Evolutionary conservation across 2,329 filamentous ascomycete genomes (phyloP).

Genomic region (Chaetomium olivaceum): DNA sequence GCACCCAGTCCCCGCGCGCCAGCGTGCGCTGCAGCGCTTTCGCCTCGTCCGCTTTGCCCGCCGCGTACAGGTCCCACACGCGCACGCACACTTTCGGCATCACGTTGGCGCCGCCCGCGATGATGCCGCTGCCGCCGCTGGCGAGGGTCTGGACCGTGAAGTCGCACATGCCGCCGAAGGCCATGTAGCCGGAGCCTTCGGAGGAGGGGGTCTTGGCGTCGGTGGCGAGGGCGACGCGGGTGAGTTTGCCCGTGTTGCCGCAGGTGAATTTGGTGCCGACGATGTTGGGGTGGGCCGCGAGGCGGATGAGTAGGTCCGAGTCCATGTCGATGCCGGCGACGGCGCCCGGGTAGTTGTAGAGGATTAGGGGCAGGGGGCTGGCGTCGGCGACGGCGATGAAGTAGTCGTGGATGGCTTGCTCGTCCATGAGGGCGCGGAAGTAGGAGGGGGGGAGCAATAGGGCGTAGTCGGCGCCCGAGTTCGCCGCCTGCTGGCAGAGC

Average conservation of each 20-base stretch:
- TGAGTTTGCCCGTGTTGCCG: slow-evolving; percentile 86
- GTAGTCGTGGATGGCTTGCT: slow-evolving; percentile 71
- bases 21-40: slow-evolving; percentile 75
- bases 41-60: slow-evolving; percentile 74
- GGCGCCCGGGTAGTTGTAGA: slow-evolving; percentile 91
- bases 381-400: slow-evolving; percentile 73
- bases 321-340: slow-evolving; percentile 88
- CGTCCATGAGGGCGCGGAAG: slow-evolving; percentile 75
- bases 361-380: slow-evolving; percentile 73
- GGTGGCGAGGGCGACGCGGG: slow-evolving; percentile 72
- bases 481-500: slow-evolving; percentile 65
- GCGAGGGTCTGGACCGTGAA: slow-evolving; percentile 81
- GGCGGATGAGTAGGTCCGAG: slow-evolving; percentile 78
- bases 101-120: slow-evolving; percentile 82
- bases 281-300: slow-evolving; percentile 80
- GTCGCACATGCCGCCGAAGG: slow-evolving; percentile 84
- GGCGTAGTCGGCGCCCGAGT: slow-evolving; percentile 75
- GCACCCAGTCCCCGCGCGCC: slow-evolving; percentile 76
- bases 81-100: slow-evolving; percentile 79
- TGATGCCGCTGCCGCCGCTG: slow-evolving; percentile 79
- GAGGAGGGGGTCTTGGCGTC: slow-evolving; percentile 66
- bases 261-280: slow-evolving; percentile 90
- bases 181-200: slow-evolving; percentile 71
- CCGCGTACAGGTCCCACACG: slow-evolving; percentile 73
- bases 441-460: slow-evolving; percentile 80